These are phyloP conservation scores for Trichopus zeylanicus DNA, from an alignment of 116 monocot species.

Conservation along the genomic window DNA sequence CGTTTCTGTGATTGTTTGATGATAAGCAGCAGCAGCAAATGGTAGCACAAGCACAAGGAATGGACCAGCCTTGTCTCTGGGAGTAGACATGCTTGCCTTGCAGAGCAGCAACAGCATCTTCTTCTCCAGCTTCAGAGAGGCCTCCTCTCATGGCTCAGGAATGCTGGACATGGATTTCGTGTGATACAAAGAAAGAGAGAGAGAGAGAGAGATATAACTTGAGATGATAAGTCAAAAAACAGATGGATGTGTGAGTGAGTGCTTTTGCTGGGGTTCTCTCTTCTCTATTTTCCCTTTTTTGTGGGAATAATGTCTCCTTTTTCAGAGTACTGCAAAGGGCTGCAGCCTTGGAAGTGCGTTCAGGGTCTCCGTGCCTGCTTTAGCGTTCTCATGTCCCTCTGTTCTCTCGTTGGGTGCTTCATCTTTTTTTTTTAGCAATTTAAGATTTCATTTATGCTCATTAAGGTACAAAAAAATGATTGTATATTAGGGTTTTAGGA, in stretches of 20 bases:
- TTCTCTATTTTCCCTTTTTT: not conserved
- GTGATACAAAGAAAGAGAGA: not conserved
- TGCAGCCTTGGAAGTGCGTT: too few relatives aligned
- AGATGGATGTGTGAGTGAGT: not conserved
- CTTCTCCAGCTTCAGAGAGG: conserved; percentile 2
- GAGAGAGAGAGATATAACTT: not conserved
- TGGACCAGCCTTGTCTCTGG: conserved; percentile 9
- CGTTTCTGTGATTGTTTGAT: not conserved
- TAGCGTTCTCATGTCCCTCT: too few relatives aligned
- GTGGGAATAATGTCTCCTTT: not conserved
- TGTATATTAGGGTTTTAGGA: too few relatives aligned
- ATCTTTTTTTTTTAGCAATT: too few relatives aligned
- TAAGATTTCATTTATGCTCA: too few relatives aligned
- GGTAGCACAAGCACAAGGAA: not conserved
- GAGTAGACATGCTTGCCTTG: conserved; percentile 1
- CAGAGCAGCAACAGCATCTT: conserved; percentile 3
- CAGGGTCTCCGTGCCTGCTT: too few relatives aligned
- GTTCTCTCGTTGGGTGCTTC: too few relatives aligned
- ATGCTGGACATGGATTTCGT: conserved; percentile 15
- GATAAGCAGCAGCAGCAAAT: not conserved
- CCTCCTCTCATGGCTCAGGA: conserved; percentile 1
- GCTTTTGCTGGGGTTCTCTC: not conserved
- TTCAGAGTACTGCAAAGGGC: too few relatives aligned
- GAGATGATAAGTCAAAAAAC: not conserved
- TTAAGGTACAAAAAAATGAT: too few relatives aligned